A percentile compares a stretch with the other conserved stretches of the same genome.
phyloP scores from a whole-genome alignment of 768 basidiomycete species.

The Leccinum disarticulatum region DNA sequence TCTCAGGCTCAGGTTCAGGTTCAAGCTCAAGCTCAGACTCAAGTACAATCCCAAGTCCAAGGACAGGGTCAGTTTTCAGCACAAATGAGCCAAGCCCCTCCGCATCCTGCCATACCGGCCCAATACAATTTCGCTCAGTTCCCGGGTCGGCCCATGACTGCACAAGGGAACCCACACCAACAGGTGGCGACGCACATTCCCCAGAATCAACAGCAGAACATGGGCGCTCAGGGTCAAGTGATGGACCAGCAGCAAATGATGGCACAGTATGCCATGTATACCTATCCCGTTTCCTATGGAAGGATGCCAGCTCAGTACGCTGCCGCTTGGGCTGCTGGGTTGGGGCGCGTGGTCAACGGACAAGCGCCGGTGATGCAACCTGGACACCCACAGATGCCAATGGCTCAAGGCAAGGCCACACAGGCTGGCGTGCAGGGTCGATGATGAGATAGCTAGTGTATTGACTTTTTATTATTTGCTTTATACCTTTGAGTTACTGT shows the following conservation, averaged over 20 bases:
- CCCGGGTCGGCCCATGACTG: slow-evolving; percentile 27
- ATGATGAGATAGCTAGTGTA: slow-evolving; percentile 28
- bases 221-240: slow-evolving; percentile 23
- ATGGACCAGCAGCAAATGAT: slow-evolving; percentile 33
- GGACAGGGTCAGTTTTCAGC: slow-evolving; percentile 25
- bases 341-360: slow-evolving; percentile 25
- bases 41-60: slow-evolving; percentile 23
- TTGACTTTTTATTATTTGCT: slow-evolving; percentile 7
- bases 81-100: slow-evolving; percentile 26
- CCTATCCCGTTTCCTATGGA: slow-evolving; percentile 23
- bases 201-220: slow-evolving; percentile 31
- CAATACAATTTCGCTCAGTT: slow-evolving; percentile 38
- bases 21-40: slow-evolving; percentile 18
- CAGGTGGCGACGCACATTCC: slow-evolving; percentile 26
- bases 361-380: slow-evolving; percentile 32
- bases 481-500: slow-evolving; percentile 16
- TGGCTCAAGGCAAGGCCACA: slow-evolving; percentile 33
- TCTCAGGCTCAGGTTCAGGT: neutral
- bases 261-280: slow-evolving; percentile 31
- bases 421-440: slow-evolving; percentile 36
- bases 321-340: slow-evolving; percentile 21
- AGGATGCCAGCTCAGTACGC: slow-evolving; percentile 24
- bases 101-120: slow-evolving; percentile 24
- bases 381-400: slow-evolving; percentile 30
- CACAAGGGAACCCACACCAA: slow-evolving; percentile 28